Evolutionary conservation across 2,329 filamentous ascomycete genomes (phyloP).

Genomic region (Colletotrichum theobromicola): DNA sequence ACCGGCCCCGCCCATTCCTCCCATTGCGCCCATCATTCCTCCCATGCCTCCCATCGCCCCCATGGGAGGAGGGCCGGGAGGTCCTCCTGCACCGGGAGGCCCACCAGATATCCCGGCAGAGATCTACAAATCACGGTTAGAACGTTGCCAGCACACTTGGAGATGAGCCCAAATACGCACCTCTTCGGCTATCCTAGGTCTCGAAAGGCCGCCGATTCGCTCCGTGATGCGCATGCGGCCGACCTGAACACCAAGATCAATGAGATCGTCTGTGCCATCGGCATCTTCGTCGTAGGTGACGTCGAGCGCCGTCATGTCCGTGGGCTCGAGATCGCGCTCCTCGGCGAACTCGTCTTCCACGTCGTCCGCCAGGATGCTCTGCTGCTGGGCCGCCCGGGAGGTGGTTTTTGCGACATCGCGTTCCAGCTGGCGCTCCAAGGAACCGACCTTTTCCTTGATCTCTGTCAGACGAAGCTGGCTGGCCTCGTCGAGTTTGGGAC

Average conservation of each 20-base stretch:
- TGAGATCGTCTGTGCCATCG: slow-evolving; percentile 63
- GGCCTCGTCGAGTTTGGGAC: slow-evolving; percentile 70
- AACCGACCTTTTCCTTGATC: slow-evolving; percentile 80
- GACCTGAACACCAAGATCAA: slow-evolving; percentile 74
- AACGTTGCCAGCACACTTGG: neutral
- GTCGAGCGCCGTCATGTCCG: slow-evolving; percentile 67
- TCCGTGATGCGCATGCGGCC: slow-evolving; percentile 78
- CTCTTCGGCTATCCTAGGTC: slow-evolving; percentile 74
- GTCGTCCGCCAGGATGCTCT: slow-evolving; percentile 51
- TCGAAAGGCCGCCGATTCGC: slow-evolving; percentile 73
- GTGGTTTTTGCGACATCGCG: slow-evolving; percentile 64
- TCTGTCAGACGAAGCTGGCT: slow-evolving; percentile 74
- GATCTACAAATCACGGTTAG: slow-evolving; percentile 30
- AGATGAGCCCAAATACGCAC: slow-evolving; percentile 42
- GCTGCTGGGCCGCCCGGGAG: slow-evolving; percentile 33
- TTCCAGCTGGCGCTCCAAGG: slow-evolving; percentile 72
- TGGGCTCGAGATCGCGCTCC: slow-evolving; percentile 64
- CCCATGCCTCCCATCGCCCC: slow-evolving; percentile 10
- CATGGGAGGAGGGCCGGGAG: slow-evolving; percentile 6
- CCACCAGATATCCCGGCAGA: slow-evolving; percentile 36
- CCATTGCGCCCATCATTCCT: slow-evolving; percentile 11
- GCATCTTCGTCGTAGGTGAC: slow-evolving; percentile 70
- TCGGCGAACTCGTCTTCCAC: slow-evolving; percentile 65
- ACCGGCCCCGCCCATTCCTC: slow-evolving; percentile 16
- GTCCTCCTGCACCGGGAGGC: slow-evolving; percentile 20